Evolutionary conservation across 306 rosid species (phyloP).

Genomic region (Lathyrus aphaca): DNA sequence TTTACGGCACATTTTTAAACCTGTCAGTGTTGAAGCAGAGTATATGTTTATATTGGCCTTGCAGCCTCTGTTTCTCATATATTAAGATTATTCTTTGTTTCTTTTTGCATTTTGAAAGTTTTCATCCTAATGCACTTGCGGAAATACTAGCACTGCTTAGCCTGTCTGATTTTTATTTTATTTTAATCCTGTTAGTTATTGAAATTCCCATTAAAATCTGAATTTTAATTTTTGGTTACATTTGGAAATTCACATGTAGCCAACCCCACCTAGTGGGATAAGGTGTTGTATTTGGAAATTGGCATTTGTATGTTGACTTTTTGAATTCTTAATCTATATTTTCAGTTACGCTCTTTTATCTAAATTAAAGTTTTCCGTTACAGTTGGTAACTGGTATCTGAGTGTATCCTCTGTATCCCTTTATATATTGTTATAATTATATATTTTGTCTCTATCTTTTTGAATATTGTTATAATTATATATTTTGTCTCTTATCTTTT

Average conservation of each 20-base stretch:
- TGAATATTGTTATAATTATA: not conserved
- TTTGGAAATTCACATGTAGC: constrained; percentile 14
- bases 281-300: constrained; percentile 8
- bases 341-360: not conserved
- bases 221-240: not conserved
- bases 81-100: not conserved
- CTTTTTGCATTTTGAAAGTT: not conserved
- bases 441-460: not conserved
- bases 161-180: not conserved
- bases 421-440: not conserved
- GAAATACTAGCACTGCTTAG: not conserved
- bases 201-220: not conserved
- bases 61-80: not conserved
- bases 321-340: not conserved
- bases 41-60: not conserved
- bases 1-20: not conserved
- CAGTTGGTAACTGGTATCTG: not conserved
- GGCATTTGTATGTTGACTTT: not conserved
- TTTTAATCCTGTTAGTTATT: not conserved
- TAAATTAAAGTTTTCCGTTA: constrained; percentile 1
- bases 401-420: not conserved
- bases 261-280: no score
- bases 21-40: constrained; percentile 1
- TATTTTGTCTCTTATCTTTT: not conserved
- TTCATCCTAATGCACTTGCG: not conserved